Evolutionary conservation across 164 flowering plant species (phyloP).

Genomic region (Annona squamosa): DNA sequence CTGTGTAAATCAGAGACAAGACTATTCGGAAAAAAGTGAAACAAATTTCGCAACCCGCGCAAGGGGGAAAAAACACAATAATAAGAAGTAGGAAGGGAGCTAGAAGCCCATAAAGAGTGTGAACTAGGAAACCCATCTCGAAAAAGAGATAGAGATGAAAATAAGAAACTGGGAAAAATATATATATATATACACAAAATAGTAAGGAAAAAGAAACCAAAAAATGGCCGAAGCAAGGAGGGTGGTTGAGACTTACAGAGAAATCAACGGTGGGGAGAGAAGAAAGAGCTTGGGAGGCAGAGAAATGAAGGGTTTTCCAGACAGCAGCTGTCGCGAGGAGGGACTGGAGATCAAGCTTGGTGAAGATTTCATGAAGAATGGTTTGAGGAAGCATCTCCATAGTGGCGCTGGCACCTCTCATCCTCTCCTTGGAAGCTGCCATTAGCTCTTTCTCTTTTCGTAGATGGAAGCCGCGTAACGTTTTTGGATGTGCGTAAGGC

Average conservation of each 20-base stretch:
- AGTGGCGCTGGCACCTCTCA: too few relatives aligned
- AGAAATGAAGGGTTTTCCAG: slow-evolving; percentile 18
- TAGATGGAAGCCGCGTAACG: too few relatives aligned
- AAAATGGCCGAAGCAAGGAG: neutral
- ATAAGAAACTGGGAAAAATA: neutral
- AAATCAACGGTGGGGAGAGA: slow-evolving; percentile 28
- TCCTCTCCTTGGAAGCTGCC: too few relatives aligned
- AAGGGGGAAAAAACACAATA: neutral
- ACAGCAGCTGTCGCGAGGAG: slow-evolving; percentile 32
- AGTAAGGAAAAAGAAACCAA: neutral
- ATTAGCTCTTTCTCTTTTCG: too few relatives aligned
- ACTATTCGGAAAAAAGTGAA: too few relatives aligned
- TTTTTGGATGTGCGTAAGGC: too few relatives aligned
- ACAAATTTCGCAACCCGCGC: too few relatives aligned
- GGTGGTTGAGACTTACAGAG: slow-evolving; percentile 19
- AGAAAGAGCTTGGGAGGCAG: slow-evolving; percentile 23
- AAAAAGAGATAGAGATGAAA: neutral
- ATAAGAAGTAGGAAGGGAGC: neutral
- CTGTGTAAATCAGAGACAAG: too few relatives aligned
- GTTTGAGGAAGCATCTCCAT: slow-evolving; percentile 23
- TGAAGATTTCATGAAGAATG: slow-evolving; percentile 23
- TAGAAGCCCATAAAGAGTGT: neutral
- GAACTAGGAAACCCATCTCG: neutral
- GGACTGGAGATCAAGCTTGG: slow-evolving; percentile 30
- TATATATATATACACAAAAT: neutral